Conservation (phyloP, 495 filamentous ascomycete genomes). For the Aspergillus cavernicola region DNA sequence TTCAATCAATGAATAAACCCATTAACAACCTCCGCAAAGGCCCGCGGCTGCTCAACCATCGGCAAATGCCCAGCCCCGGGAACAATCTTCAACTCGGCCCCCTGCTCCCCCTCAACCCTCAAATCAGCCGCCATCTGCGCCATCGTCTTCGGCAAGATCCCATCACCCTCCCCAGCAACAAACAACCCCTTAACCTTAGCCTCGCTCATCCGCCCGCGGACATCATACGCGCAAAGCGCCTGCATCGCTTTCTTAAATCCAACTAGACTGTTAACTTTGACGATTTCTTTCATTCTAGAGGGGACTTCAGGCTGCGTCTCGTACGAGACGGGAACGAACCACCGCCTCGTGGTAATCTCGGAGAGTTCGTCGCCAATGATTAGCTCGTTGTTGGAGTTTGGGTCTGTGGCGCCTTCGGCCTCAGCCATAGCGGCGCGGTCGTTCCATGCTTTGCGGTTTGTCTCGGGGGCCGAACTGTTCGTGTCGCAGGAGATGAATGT, state of each 20-base stretch:
- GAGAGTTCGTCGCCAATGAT: slow-evolving; percentile 59
- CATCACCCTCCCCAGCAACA: slow-evolving; percentile 68
- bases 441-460: slow-evolving; percentile 72
- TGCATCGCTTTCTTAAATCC: slow-evolving; percentile 68
- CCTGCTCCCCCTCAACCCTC: slow-evolving; percentile 49
- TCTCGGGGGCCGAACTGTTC: slow-evolving; percentile 60
- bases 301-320: slow-evolving; percentile 49
- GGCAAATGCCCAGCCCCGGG: slow-evolving; percentile 72
- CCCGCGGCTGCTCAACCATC: slow-evolving; percentile 71
- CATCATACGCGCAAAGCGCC: slow-evolving; percentile 73
- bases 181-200: slow-evolving; percentile 60
- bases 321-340: slow-evolving; percentile 66
- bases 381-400: slow-evolving; percentile 44
- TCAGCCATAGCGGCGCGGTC: slow-evolving; percentile 69
- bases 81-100: slow-evolving; percentile 56
- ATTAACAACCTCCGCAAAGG: slow-evolving; percentile 59
- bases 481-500: slow-evolving; percentile 75
- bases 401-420: slow-evolving; percentile 43
- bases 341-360: slow-evolving; percentile 63
- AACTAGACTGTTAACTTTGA: slow-evolving; percentile 58
- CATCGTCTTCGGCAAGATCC: slow-evolving; percentile 73
- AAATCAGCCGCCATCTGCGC: slow-evolving; percentile 60
- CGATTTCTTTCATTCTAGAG: slow-evolving; percentile 54
- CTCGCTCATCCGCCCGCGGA: slow-evolving; percentile 57
- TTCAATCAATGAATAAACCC: slow-evolving; percentile 52